A percentile compares a stretch with the other conserved stretches of the same genome.
phyloP scores from a whole-genome alignment of 257 asterid species.

The Solanum bulbocastanum region DNA sequence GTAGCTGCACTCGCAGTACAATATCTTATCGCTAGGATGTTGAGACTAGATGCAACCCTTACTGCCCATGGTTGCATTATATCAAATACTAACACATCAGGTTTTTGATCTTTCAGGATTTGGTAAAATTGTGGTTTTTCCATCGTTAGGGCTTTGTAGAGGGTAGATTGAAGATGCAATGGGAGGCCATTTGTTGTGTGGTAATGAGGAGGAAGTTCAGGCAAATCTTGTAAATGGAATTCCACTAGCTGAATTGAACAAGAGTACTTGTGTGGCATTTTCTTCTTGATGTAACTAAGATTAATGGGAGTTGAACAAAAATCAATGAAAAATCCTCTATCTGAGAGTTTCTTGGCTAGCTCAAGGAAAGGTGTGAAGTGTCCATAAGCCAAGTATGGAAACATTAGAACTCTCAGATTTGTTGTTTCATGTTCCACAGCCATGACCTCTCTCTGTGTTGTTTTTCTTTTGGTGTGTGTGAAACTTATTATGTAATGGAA shows the following conservation, averaged over 20 bases:
- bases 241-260: slow-evolving; percentile 20
- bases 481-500: neutral
- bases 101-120: slow-evolving; percentile 12
- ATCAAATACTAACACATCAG: slow-evolving; percentile 33
- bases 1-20: slow-evolving; percentile 3
- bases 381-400: slow-evolving; percentile 13
- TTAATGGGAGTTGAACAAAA: neutral
- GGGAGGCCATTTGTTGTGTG: neutral
- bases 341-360: slow-evolving; percentile 30
- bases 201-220: neutral
- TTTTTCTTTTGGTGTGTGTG: neutral
- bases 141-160: slow-evolving; percentile 11
- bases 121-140: slow-evolving; percentile 15
- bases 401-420: slow-evolving; percentile 4
- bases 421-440: neutral
- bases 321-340: slow-evolving; percentile 8
- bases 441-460: neutral
- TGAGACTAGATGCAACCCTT: neutral
- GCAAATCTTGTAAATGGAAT: slow-evolving; percentile 18
- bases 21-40: slow-evolving; percentile 10
- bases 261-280: slow-evolving; percentile 9
- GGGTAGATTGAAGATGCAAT: slow-evolving; percentile 18
- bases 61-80: slow-evolving; percentile 19
- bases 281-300: slow-evolving; percentile 21
- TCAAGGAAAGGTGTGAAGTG: slow-evolving; percentile 34